Evolutionary conservation across 805 yeast genomes (phyloP).

Genomic region (Candida berthetii): DNA sequence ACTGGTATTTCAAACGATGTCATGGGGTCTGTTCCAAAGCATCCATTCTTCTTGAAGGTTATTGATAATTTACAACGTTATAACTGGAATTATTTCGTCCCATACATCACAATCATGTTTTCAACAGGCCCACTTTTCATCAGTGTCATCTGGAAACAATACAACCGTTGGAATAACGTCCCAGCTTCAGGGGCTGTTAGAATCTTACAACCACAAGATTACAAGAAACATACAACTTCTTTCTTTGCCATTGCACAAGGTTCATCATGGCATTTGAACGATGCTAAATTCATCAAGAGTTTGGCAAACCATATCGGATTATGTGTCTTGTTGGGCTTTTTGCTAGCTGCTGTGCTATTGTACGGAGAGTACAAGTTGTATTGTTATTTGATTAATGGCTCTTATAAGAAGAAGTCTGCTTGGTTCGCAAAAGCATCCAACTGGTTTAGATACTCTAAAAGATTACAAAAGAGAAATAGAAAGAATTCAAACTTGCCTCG

Average conservation of each 20-base stretch:
- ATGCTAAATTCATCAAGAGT: constrained; percentile 71
- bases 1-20: constrained; percentile 92
- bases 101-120: constrained; percentile 88
- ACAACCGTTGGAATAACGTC: constrained; percentile 67
- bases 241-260: constrained; percentile 77
- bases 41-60: constrained; percentile 75
- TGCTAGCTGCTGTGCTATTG: constrained; percentile 43
- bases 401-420: constrained; percentile 12
- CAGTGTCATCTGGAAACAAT: constrained; percentile 83
- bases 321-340: constrained; percentile 66
- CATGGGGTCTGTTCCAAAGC: constrained; percentile 83
- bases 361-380: constrained; percentile 41
- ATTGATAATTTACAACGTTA: constrained; percentile 57
- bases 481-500: constrained; percentile 15
- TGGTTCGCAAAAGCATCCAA: neutral
- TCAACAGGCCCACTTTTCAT: constrained; percentile 89
- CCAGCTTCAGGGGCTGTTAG: constrained; percentile 61
- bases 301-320: constrained; percentile 70
- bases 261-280: constrained; percentile 89
- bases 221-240: constrained; percentile 52
- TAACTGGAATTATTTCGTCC: constrained; percentile 72
- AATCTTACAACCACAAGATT: constrained; percentile 67
- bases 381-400: constrained; percentile 28
- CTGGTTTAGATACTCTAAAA: neutral
- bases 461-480: constrained; percentile 17